Percentiles rank a stretch among this genome's conserved stretches.
These are phyloP conservation scores for Clohesyomyces aquaticus DNA, from an alignment of 495 filamentous ascomycete species.

Conservation along the genomic window DNA sequence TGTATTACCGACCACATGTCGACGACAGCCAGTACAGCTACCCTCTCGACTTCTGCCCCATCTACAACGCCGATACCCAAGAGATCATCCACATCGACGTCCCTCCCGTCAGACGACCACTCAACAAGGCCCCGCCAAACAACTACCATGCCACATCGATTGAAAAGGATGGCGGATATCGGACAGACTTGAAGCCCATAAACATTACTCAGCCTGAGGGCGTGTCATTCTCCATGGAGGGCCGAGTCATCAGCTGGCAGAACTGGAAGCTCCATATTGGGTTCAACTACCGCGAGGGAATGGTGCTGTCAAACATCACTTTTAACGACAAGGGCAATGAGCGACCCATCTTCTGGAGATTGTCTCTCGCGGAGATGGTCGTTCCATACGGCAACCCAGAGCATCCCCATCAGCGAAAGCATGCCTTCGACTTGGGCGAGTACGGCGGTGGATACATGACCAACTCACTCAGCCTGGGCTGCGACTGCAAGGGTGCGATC, in stretches of 20 bases:
- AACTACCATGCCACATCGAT: constrained; percentile 81
- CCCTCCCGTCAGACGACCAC: constrained; percentile 73
- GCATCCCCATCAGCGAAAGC: constrained; percentile 88
- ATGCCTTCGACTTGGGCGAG: constrained; percentile 92
- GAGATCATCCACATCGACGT: constrained; percentile 89
- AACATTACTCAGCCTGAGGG: constrained; percentile 95
- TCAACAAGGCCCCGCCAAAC: constrained; percentile 73
- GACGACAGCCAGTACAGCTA: constrained; percentile 92
- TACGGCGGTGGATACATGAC: constrained; percentile 97
- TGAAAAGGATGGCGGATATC: constrained; percentile 74
- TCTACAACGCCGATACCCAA: constrained; percentile 82
- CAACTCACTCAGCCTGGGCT: constrained; percentile 84
- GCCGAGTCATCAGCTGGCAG: constrained; percentile 83
- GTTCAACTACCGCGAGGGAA: constrained; percentile 95
- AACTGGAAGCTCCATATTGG: constrained; percentile 95
- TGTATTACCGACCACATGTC: constrained; percentile 89
- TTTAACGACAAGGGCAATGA: constrained; percentile 85
- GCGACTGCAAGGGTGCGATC: constrained; percentile 94
- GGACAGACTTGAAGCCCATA: constrained; percentile 85
- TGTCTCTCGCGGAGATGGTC: constrained; percentile 96
- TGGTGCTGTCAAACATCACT: constrained; percentile 88
- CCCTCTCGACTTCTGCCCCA: constrained; percentile 92
- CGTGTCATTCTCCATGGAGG: constrained; percentile 84
- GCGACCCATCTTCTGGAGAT: constrained; percentile 82
- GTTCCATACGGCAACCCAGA: constrained; percentile 96